Evolutionary conservation across 2,329 filamentous ascomycete genomes (phyloP), one percentile per base, ranked within the genome.

Genomic region (Emergomyces orientalis): DNA sequence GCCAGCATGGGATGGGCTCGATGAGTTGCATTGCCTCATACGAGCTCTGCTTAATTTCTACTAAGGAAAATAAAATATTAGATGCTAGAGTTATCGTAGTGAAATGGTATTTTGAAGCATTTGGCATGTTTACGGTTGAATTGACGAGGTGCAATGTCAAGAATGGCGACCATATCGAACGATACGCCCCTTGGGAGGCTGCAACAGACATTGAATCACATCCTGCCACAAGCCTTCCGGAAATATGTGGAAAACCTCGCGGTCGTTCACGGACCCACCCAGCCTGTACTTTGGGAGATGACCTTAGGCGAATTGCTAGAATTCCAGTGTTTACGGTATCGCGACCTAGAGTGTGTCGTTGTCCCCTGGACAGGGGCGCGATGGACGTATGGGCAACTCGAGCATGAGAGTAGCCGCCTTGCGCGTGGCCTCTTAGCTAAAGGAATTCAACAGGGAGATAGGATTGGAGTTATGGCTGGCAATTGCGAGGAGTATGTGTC

Each of bases 301-400:
- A 91, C 88, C 0, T 80, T 92, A 8, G 86, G 87, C 6, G 86
- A 90, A 71, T 80, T 92, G 0, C 80, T 92, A 47, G 86, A 88
- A 64, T 80, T 89, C 17, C 89, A 92, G 75, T 86, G 83, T 54
- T 80, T 84, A 59, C 81, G 85, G 57, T 85, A 88, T 72, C 83
- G 85, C 30, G 79, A 82, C 59, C 80, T 83, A 61, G 88, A 91
- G 71, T 88, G 85, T 64, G 75, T 92, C 51, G 81, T 91, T 30
- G 88, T 89, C 59, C 87, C 88, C 0, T 91, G 88, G 88, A 91
- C 88, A 0, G 86, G 85, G 0, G 83, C 87, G 3, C 80, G 89
- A 69, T 91, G 88, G 88, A 88, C 86, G 0, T 89, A 88, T 74
- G 80, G 83, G 65, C 80, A 87, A 64, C 77, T 89, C 60, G 84